Evolutionary conservation across 768 basidiomycete genomes (phyloP).

Genomic region (Lactifluus rugatus): DNA sequence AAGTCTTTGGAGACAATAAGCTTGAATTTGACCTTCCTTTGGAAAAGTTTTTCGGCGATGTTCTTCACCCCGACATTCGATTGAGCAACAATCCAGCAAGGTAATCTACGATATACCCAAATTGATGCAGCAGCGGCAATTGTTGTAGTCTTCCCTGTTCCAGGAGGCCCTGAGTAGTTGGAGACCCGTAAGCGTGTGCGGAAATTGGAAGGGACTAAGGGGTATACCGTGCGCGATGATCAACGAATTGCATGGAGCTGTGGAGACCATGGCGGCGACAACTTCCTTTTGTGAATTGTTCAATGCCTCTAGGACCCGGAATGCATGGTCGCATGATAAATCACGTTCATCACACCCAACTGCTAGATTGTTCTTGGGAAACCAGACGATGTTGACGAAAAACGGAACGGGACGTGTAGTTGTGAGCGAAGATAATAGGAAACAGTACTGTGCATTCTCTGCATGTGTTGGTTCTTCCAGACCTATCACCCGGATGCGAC

Average conservation of each 20-base stretch:
- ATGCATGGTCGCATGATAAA: not conserved
- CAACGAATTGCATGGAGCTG: not conserved
- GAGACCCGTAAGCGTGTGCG: not conserved
- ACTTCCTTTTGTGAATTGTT: slow-evolving; percentile 3
- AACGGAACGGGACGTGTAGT: not conserved
- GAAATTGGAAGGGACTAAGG: not conserved
- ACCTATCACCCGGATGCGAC: slow-evolving; percentile 6
- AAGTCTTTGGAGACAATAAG: slow-evolving; percentile 32
- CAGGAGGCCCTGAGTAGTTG: slow-evolving; percentile 6
- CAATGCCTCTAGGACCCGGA: not conserved
- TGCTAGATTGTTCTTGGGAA: not conserved
- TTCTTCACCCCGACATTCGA: slow-evolving; percentile 82
- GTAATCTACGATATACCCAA: not conserved
- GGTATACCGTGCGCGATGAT: slow-evolving; percentile 12
- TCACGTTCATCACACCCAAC: not conserved
- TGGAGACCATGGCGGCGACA: slow-evolving; percentile 8
- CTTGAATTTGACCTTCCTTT: slow-evolving; percentile 48
- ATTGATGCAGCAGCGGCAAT: slow-evolving; percentile 5
- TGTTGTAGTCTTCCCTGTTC: slow-evolving; percentile 18
- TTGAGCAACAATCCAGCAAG: slow-evolving; percentile 66
- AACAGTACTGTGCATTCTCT: slow-evolving; percentile 5
- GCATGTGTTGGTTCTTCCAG: slow-evolving; percentile 8
- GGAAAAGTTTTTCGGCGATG: slow-evolving; percentile 61
- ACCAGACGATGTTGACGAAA: slow-evolving; percentile 10
- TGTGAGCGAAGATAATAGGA: not conserved